Percentiles rank a stretch among this genome's conserved stretches.
Conservation (phyloP, 768 basidiomycete genomes). For the Suillus clintonianus region DNA sequence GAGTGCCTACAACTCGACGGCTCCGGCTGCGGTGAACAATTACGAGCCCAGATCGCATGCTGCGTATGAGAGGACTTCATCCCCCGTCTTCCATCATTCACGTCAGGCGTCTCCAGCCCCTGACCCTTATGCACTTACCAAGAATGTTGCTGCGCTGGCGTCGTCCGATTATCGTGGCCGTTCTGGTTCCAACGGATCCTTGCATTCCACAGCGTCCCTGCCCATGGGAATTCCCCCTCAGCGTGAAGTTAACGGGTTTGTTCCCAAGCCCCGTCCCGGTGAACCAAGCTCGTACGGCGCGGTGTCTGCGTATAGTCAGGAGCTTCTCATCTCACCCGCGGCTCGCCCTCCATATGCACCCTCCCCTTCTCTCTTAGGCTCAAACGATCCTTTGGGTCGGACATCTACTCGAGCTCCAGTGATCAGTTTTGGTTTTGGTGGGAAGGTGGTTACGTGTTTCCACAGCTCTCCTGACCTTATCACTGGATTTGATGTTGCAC, state of each 20-base stretch:
- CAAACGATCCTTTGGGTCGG: slow-evolving; percentile 80
- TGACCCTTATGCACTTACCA: slow-evolving; percentile 41
- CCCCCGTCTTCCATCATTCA: slow-evolving; percentile 22
- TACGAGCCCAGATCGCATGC: slow-evolving; percentile 21
- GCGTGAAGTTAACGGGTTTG: slow-evolving; percentile 31
- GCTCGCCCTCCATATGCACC: slow-evolving; percentile 71
- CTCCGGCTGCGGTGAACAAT: slow-evolving; percentile 1
- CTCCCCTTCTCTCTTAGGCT: slow-evolving; percentile 79
- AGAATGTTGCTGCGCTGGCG: slow-evolving; percentile 15
- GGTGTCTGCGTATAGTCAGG: slow-evolving; percentile 24
- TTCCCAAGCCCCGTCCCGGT: slow-evolving; percentile 16
- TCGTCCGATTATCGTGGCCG: slow-evolving; percentile 34
- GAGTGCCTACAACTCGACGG: slow-evolving; percentile 10
- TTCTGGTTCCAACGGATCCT: slow-evolving; percentile 49
- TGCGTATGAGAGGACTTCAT: slow-evolving; percentile 31
- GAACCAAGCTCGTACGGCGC: slow-evolving; percentile 18
- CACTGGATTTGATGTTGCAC: slow-evolving; percentile 77
- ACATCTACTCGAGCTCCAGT: slow-evolving; percentile 75
- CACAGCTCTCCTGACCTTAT: slow-evolving; percentile 66
- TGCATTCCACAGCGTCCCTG: slow-evolving; percentile 33
- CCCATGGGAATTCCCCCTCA: slow-evolving; percentile 15
- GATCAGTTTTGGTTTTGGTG: slow-evolving; percentile 92
- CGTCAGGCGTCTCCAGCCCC: slow-evolving; percentile 24
- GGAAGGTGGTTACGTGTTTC: slow-evolving; percentile 87
- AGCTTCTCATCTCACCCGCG: slow-evolving; percentile 31